Base-by-base conservation (phyloP, 148 eudicot genomes). In the Beta vulgaris region DNA sequence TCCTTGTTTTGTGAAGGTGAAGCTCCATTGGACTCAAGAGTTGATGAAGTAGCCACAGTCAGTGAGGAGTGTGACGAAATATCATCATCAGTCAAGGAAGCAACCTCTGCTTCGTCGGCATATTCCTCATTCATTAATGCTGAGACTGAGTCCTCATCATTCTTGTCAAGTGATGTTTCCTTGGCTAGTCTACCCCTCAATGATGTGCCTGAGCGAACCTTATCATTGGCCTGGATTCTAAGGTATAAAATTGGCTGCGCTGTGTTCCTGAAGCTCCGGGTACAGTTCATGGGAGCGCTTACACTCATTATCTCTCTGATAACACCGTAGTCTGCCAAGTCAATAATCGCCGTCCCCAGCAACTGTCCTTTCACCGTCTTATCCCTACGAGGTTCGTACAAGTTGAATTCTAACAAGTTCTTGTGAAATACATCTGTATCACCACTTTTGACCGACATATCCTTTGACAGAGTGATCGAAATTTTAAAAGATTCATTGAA, bases 21-120 rank as follows among this genome's bases (percentile, higher is more conserved):
- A 61, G 77, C 77, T 42, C 84, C 88, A 84, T 63, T 86, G 29
- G 89, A 83, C 39, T 85, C 91, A 11, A 72, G 54, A 29, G 82
- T 73, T 60, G 86, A 87, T 75, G 90, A 82, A 80, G 83, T 84
- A 65, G 84, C 79, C 75, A 85, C 85, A 65, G 84, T 80, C 75
- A 85, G 55, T 26, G 97, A 95, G 16, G 96, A 89, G 73, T 86
- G 90, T 5, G 98, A 88, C 1, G 99, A 92, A 75, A 84, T 72
- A 84, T 95, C 93, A 74, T 90, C 94, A 85, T 92, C 98, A 1
- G 88, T 84, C 36, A 82, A 73, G 31, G 93, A 89, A 15, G 88
- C 88, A 78, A 80, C 62, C 82, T 92, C 98, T 35, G 99, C 90
- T 84, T 91, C 99, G 71, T 92, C 99, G 13, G 89, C 92, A 83